These are phyloP conservation scores for Solanum arcanum DNA, from an alignment of 257 asterid genomes.

Conservation along the genomic window DNA sequence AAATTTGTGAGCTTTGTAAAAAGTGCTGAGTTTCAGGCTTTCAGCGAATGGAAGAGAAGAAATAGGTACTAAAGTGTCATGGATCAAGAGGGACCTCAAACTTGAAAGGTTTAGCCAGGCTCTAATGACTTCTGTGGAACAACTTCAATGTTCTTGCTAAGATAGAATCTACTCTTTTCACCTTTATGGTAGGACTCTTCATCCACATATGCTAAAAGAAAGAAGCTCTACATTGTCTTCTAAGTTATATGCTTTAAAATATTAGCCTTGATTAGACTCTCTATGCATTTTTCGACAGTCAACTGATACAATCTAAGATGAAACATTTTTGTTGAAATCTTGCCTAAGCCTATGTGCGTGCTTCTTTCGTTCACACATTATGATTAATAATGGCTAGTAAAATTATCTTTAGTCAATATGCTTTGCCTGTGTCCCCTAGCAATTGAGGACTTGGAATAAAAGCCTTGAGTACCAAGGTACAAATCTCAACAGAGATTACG, in stretches of 20 bases:
- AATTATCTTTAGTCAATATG: background rate
- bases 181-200: background rate
- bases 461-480: background rate
- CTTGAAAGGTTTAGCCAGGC: background rate
- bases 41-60: slow-evolving; percentile 5
- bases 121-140: background rate
- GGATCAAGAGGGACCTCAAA: slow-evolving; percentile 1
- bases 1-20: background rate
- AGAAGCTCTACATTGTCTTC: background rate
- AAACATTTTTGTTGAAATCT: background rate
- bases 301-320: background rate
- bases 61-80: background rate
- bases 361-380: background rate
- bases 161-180: background rate
- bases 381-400: background rate
- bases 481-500: background rate
- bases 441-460: background rate
- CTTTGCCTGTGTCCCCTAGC: background rate
- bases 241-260: background rate
- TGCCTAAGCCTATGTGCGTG: background rate
- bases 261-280: background rate
- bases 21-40: background rate
- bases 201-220: background rate
- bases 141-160: background rate
- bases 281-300: background rate